Conservation (phyloP, 495 filamentous ascomycete genomes). For the Astrocystis sublimbata region DNA sequence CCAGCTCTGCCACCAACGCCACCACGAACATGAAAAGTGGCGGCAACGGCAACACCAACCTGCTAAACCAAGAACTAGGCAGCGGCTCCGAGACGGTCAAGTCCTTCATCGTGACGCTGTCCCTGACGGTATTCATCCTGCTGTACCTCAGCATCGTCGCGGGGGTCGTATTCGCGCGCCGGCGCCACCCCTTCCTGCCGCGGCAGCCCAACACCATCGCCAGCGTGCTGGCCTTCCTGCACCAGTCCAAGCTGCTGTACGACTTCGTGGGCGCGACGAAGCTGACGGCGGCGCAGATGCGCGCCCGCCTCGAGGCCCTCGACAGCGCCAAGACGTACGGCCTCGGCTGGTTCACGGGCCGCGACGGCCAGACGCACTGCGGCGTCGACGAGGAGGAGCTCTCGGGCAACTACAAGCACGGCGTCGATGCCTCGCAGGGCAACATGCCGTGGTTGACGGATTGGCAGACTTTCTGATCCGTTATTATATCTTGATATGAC, state of each 20-base stretch:
- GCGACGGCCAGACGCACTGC: slow-evolving; percentile 65
- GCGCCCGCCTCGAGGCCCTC: slow-evolving; percentile 48
- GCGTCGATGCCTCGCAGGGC: slow-evolving; percentile 45
- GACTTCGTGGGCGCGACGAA: slow-evolving; percentile 68
- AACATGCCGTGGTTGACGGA: slow-evolving; percentile 44
- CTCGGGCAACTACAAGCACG: slow-evolving; percentile 58
- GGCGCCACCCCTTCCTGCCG: slow-evolving; percentile 65
- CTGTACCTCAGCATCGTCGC: slow-evolving; percentile 56
- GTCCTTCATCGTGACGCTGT: slow-evolving; percentile 61
- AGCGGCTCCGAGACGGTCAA: slow-evolving; percentile 61
- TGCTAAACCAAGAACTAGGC: slow-evolving; percentile 39
- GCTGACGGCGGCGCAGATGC: slow-evolving; percentile 58
- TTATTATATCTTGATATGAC: too few relatives aligned
- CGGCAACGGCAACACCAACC: slow-evolving; percentile 9
- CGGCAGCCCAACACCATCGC: slow-evolving; percentile 73
- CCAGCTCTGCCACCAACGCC: too few relatives aligned
- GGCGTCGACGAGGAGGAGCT: slow-evolving; percentile 74
- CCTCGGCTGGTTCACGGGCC: slow-evolving; percentile 68
- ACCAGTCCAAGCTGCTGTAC: slow-evolving; percentile 72
- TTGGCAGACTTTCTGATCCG: slow-evolving; percentile 14
- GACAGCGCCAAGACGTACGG: slow-evolving; percentile 70
- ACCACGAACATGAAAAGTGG: too few relatives aligned
- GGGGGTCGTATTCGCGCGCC: slow-evolving; percentile 51
- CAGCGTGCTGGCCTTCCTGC: slow-evolving; percentile 69
- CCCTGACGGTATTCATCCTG: slow-evolving; percentile 59